phyloP scores from a whole-genome alignment of 2,329 filamentous ascomycete genomes.

The Colletotrichum eleusines region DNA sequence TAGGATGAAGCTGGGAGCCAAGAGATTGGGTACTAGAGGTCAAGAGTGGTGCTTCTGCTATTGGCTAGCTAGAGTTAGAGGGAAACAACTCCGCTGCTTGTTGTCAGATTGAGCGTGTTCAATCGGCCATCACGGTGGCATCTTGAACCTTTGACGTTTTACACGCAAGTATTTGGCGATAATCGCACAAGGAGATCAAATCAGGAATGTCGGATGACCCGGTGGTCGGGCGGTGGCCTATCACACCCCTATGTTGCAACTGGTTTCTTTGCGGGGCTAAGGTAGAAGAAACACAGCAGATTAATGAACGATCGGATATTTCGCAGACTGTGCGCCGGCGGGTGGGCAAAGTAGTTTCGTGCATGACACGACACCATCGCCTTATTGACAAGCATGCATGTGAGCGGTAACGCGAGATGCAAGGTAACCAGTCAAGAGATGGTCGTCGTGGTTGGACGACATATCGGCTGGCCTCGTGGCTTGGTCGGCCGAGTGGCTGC shows the following conservation, averaged over 20 bases:
- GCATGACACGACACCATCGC: constrained; percentile 34
- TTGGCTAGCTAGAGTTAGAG: background rate
- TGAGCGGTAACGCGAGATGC: constrained; percentile 19
- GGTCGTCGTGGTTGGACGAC: constrained; percentile 28
- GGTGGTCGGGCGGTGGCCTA: constrained; percentile 22
- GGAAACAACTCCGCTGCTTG: background rate
- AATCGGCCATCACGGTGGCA: constrained; percentile 3
- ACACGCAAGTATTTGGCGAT: constrained; percentile 11
- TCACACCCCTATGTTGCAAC: constrained; percentile 30
- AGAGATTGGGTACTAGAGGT: constrained; percentile 28
- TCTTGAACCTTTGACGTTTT: constrained; percentile 21
- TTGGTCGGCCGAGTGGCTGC: constrained; percentile 38
- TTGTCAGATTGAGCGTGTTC: constrained; percentile 6
- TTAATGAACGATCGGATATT: constrained; percentile 33
- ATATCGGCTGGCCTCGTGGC: constrained; percentile 31
- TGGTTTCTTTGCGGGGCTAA: constrained; percentile 24
- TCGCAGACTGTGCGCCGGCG: constrained; percentile 16
- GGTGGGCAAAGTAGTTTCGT: constrained; percentile 36
- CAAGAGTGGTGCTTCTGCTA: background rate
- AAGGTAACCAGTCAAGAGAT: constrained; percentile 5
- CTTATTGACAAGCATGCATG: constrained; percentile 31
- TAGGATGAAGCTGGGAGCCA: constrained; percentile 32
- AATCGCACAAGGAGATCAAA: constrained; percentile 6
- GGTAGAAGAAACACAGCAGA: constrained; percentile 27
- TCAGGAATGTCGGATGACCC: constrained; percentile 27